Conservation (phyloP, 129 eudicot genomes). For the Solidago caesia region DNA sequence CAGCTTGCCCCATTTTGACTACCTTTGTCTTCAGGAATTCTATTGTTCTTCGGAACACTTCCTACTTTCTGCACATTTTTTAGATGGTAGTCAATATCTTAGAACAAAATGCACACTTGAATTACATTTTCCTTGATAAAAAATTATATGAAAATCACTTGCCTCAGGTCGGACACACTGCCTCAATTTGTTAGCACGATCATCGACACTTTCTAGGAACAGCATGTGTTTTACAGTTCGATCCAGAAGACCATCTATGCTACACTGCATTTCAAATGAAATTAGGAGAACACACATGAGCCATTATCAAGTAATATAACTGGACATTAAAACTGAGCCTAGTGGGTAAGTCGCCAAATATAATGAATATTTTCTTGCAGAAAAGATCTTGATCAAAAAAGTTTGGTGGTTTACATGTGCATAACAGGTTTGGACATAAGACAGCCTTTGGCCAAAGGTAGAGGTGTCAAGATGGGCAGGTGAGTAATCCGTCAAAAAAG, state of each 20-base stretch:
- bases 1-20: conserved; percentile 61
- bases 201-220: conserved; percentile 52
- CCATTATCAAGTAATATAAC: conserved; percentile 1
- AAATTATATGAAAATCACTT: conserved; percentile 19
- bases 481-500: neutral
- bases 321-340: neutral
- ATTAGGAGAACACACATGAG: neutral
- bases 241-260: conserved; percentile 91
- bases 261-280: conserved; percentile 57
- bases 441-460: neutral
- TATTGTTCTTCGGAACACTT: conserved; percentile 23
- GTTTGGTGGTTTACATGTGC: neutral
- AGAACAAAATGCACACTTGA: neutral
- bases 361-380: neutral
- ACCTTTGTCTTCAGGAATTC: conserved; percentile 29
- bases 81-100: neutral
- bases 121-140: neutral
- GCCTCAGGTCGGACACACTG: conserved; percentile 52
- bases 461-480: neutral
- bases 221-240: conserved; percentile 72
- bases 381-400: neutral
- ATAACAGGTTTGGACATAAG: neutral
- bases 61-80: conserved; percentile 43
- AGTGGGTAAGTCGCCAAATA: neutral
- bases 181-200: conserved; percentile 63